Conservation (phyloP, 2,329 filamentous ascomycete genomes). For the Penicillium sp. region DNA sequence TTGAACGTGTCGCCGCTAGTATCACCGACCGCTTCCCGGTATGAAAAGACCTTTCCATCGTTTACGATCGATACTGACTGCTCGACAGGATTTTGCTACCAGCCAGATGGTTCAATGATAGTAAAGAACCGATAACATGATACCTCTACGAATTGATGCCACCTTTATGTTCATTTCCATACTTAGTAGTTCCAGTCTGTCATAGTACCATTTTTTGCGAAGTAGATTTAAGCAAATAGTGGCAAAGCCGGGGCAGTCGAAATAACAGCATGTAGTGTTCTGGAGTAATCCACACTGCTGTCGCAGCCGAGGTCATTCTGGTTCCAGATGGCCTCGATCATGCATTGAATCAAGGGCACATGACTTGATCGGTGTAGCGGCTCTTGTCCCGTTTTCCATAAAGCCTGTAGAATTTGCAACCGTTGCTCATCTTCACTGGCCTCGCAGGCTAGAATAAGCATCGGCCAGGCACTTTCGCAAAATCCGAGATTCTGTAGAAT, state of each 20-base stretch:
- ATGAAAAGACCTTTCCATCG: constrained; percentile 28
- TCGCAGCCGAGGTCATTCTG: not conserved
- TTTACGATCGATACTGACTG: constrained; percentile 5
- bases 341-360: not conserved
- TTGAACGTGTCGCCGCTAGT: constrained; percentile 79
- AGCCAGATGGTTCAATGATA: constrained; percentile 36
- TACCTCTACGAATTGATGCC: constrained; percentile 23
- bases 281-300: not conserved
- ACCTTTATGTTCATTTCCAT: not conserved
- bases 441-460: not conserved
- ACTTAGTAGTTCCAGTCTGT: not conserved
- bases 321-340: not conserved
- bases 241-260: not conserved
- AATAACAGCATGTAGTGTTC: not conserved
- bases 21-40: constrained; percentile 79
- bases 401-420: not conserved
- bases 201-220: not conserved
- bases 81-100: constrained; percentile 32
- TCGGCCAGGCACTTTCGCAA: not conserved
- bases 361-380: not conserved
- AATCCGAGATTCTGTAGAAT: not conserved
- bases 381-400: not conserved
- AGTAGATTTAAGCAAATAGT: not conserved
- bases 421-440: not conserved
- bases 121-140: constrained; percentile 9